phyloP scores from a whole-genome alignment of 2,329 filamentous ascomycete genomes.

The Pezicula radicicola region DNA sequence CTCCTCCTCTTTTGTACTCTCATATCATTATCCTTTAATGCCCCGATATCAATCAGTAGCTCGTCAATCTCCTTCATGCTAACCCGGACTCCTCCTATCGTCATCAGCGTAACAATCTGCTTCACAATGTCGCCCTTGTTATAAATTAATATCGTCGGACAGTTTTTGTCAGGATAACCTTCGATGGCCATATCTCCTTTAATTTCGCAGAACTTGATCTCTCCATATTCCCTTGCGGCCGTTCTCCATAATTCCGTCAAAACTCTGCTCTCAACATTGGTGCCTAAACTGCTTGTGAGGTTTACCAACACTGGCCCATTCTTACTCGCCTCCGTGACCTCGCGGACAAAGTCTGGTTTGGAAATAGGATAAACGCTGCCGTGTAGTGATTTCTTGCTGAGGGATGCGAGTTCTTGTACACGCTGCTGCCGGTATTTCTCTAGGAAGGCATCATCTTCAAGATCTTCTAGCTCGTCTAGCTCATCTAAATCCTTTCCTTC shows the following conservation, averaged over 20 bases:
- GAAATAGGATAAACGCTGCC: constrained; percentile 91
- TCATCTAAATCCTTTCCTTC: constrained; percentile 95
- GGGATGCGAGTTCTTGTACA: constrained; percentile 72
- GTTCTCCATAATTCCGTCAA: constrained; percentile 84
- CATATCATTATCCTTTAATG: constrained; percentile 74
- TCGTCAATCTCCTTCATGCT: constrained; percentile 75
- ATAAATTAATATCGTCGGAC: constrained; percentile 90
- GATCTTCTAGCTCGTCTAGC: constrained; percentile 88
- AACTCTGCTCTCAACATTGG: constrained; percentile 81
- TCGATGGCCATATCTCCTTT: constrained; percentile 90
- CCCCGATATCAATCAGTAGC: constrained; percentile 78
- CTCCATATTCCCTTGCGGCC: constrained; percentile 80
- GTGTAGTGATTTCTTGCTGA: constrained; percentile 76
- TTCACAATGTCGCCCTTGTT: constrained; percentile 87
- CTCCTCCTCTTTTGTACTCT: constrained; percentile 49
- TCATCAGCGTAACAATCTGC: constrained; percentile 86
- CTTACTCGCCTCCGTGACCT: constrained; percentile 87
- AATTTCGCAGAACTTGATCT: constrained; percentile 98
- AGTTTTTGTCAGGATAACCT: constrained; percentile 92
- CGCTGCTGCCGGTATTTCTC: constrained; percentile 86
- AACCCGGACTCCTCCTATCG: constrained; percentile 70
- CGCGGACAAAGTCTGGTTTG: constrained; percentile 87
- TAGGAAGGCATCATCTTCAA: constrained; percentile 91
- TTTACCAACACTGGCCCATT: constrained; percentile 72
- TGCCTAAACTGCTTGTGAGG: constrained; percentile 72